phyloP scores from a whole-genome alignment of 2,329 filamentous ascomycete species.

The Endocalyx cinctus region DNA sequence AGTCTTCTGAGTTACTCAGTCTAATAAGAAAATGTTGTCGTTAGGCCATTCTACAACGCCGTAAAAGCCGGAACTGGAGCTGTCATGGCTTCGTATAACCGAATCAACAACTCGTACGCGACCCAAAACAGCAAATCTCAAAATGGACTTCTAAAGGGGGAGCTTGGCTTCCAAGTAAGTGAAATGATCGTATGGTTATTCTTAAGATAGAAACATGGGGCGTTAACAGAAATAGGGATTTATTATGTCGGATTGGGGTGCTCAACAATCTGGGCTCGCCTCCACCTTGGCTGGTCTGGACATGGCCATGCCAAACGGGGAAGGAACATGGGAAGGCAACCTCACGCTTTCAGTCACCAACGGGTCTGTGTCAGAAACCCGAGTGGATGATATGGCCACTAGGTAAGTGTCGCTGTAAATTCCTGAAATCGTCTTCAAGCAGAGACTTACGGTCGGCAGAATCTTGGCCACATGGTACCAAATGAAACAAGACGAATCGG shows the following conservation, averaged over 20 bases:
- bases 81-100: constrained; percentile 41
- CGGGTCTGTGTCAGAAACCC: constrained; percentile 36
- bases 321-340: constrained; percentile 37
- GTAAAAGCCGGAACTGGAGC: constrained; percentile 24
- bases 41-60: constrained; percentile 52
- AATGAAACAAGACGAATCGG: constrained; percentile 28
- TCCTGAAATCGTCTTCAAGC: too few relatives aligned
- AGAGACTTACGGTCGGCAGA: constrained; percentile 1
- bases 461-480: constrained; percentile 36
- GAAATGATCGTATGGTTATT: constrained; percentile 6
- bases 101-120: constrained; percentile 43
- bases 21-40: constrained; percentile 6
- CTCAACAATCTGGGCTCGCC: constrained; percentile 35
- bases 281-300: constrained; percentile 43
- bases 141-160: constrained; percentile 43
- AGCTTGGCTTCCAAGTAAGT: constrained; percentile 36
- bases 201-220: background rate
- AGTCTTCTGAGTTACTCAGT: background rate
- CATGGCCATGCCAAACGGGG: constrained; percentile 43
- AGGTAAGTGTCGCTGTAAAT: constrained; percentile 35
- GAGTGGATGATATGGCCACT: constrained; percentile 46
- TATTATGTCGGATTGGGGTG: constrained; percentile 39
- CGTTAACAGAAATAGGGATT: constrained; percentile 21
- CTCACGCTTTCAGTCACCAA: constrained; percentile 44
- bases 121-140: constrained; percentile 45